Percentiles rank a stretch among this genome's conserved stretches.
These are phyloP conservation scores for Linnemannia exigua DNA, from an alignment of 192 early-diverging fungal species.

Conservation along the genomic window DNA sequence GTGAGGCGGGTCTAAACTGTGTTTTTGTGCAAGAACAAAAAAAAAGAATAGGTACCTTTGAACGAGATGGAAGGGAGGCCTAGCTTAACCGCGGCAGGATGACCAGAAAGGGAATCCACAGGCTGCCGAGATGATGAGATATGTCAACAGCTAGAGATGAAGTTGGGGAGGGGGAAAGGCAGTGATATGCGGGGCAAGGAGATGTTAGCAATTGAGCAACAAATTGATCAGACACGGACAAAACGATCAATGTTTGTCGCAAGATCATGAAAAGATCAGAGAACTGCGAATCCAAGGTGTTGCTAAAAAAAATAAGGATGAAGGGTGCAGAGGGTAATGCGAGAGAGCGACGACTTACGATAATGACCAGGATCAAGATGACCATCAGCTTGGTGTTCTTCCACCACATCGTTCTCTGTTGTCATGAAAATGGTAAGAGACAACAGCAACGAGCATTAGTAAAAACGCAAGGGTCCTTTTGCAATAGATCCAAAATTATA, in stretches of 20 bases:
- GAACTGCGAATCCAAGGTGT: not conserved
- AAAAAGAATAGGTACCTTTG: not conserved
- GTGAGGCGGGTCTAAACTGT: not conserved
- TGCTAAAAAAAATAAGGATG: not conserved
- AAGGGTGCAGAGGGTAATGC: not conserved
- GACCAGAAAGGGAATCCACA: slow-evolving; percentile 83
- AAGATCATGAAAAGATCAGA: not conserved
- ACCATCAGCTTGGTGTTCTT: slow-evolving; percentile 90
- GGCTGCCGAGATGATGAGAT: slow-evolving; percentile 75
- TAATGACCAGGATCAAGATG: slow-evolving; percentile 69
- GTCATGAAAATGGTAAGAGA: not conserved
- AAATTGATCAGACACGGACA: not conserved
- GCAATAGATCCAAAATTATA: not conserved
- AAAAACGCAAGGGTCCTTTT: not conserved
- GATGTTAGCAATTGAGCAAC: not conserved
- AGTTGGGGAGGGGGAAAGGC: not conserved
- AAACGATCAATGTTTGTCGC: no score
- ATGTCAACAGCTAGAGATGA: slow-evolving; percentile 72
- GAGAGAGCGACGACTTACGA: slow-evolving; percentile 58
- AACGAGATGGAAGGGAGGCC: not conserved
- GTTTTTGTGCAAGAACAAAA: not conserved
- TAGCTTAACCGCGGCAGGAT: slow-evolving; percentile 12
- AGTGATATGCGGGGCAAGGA: not conserved
- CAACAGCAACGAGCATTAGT: not conserved
- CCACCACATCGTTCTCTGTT: slow-evolving; percentile 90